Percentiles rank a stretch among this genome's conserved stretches.
These are phyloP conservation scores for Cladosporium austrohemisphaericum DNA, from an alignment of 2,329 filamentous ascomycete genomes.

Conservation along the genomic window DNA sequence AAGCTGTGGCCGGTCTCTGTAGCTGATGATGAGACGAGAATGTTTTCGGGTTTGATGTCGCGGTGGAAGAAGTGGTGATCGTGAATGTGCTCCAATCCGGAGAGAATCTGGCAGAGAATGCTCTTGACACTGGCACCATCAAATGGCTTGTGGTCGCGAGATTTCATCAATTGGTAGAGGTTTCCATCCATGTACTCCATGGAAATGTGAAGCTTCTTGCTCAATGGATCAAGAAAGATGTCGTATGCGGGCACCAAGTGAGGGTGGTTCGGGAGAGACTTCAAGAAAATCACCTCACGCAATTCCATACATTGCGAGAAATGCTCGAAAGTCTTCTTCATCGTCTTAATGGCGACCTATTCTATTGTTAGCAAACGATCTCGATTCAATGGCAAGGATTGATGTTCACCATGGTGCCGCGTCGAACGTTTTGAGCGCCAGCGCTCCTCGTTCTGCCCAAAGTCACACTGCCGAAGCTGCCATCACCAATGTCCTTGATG, in stretches of 20 bases:
- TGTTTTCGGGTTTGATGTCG: conserved; percentile 99
- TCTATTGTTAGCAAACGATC: conserved; percentile 15
- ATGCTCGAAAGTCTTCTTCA: conserved; percentile 99
- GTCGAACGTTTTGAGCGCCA: conserved; percentile 79
- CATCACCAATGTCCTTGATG: conserved; percentile 96
- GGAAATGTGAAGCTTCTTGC: conserved; percentile 91
- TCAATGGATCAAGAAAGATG: conserved; percentile 95
- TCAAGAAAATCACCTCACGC: conserved; percentile 92
- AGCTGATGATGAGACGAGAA: conserved; percentile 87
- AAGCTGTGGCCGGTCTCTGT: conserved; percentile 81
- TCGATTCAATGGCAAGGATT: conserved; percentile 34
- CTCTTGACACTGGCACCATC: conserved; percentile 93
- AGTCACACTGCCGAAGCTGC: conserved; percentile 94
- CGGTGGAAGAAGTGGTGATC: conserved; percentile 97
- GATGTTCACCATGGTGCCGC: conserved; percentile 91
- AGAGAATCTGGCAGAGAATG: conserved; percentile 94
- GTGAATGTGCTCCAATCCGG: conserved; percentile 94
- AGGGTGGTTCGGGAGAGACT: conserved; percentile 78
- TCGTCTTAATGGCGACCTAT: conserved; percentile 97
- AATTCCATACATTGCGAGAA: conserved; percentile 87
- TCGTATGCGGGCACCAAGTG: conserved; percentile 96
- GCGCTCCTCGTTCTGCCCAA: conserved; percentile 87
- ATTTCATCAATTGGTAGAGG: conserved; percentile 98
- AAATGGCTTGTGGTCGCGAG: conserved; percentile 88
- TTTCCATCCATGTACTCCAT: conserved; percentile 99